Evolutionary conservation across 208 protist genomes (phyloP).

Genomic region (Acanthamoeba polyphaga): DNA sequence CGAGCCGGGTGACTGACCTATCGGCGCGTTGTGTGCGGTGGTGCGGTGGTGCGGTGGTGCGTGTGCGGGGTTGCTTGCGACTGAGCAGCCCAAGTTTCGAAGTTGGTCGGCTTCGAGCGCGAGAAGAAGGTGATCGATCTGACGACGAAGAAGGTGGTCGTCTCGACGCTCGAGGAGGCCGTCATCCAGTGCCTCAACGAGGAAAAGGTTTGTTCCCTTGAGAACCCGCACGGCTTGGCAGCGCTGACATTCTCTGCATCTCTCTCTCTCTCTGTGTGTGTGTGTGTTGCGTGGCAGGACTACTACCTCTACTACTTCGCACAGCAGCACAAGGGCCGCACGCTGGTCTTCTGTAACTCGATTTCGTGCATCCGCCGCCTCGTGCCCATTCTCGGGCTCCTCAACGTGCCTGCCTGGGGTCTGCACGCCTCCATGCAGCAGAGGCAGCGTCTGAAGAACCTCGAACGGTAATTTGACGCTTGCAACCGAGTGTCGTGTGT

Average conservation of each 20-base stretch:
- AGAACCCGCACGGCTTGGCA: too few relatives aligned
- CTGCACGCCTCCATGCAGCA: conserved; percentile 98
- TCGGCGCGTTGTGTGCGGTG: not conserved
- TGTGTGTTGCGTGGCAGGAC: conserved; percentile 54
- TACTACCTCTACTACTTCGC: conserved; percentile 97
- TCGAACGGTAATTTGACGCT: conserved; percentile 93
- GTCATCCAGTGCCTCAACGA: conserved; percentile 94
- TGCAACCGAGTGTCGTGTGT: too few relatives aligned
- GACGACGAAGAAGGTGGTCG: conserved; percentile 89
- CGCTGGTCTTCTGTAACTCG: conserved; percentile 94
- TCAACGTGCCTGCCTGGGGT: conserved; percentile 84
- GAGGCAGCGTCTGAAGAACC: conserved; percentile 97
- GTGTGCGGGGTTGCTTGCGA: not conserved
- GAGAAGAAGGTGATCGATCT: conserved; percentile 93
- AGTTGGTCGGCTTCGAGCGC: conserved; percentile 81
- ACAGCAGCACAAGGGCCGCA: conserved; percentile 92
- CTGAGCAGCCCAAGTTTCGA: conserved; percentile 63
- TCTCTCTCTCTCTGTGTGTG: too few relatives aligned
- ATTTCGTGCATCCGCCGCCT: conserved; percentile 96
- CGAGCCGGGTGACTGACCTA: not conserved
- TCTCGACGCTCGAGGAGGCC: conserved; percentile 93
- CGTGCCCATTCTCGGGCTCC: conserved; percentile 93
- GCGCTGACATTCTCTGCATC: too few relatives aligned
- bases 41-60: not conserved
- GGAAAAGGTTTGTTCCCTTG: conserved; percentile 90